phyloP scores from a whole-genome alignment of 202 grass and related monocot genomes.

The Cymbopogon flexuosus region DNA sequence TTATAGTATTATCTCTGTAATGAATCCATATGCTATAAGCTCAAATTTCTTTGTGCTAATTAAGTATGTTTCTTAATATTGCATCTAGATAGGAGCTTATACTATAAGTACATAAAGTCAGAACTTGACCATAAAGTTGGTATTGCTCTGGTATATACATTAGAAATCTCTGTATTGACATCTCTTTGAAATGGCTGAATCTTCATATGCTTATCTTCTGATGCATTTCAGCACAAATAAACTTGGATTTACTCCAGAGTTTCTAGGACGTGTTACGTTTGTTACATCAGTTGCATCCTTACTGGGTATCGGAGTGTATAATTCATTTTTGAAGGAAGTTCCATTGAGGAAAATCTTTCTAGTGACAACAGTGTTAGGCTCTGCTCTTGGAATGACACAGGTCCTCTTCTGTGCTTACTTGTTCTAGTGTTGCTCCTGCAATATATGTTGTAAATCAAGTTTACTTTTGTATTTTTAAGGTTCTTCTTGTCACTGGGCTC shows the following conservation, averaged over 20 bases:
- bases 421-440: neutral
- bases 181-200: slow-evolving; percentile 22
- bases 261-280: slow-evolving; percentile 79
- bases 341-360: slow-evolving; percentile 86
- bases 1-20: slow-evolving; percentile 1
- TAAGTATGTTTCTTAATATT: too few relatives aligned
- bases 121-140: neutral
- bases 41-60: too few relatives aligned
- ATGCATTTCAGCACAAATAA: slow-evolving; percentile 83
- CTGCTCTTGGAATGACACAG: slow-evolving; percentile 87
- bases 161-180: neutral
- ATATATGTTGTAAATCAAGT: neutral
- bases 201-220: slow-evolving; percentile 19
- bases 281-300: slow-evolving; percentile 93
- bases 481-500: slow-evolving; percentile 80
- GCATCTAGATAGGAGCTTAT: neutral
- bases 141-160: neutral
- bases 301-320: slow-evolving; percentile 77
- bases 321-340: slow-evolving; percentile 71
- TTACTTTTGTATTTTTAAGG: slow-evolving; percentile 39
- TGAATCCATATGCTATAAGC: neutral
- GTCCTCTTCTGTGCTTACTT: slow-evolving; percentile 34
- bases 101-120: neutral
- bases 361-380: slow-evolving; percentile 65
- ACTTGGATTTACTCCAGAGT: slow-evolving; percentile 86